Evolutionary conservation across 306 rosid species (phyloP).

Genomic region (Cucurbita moschata): DNA sequence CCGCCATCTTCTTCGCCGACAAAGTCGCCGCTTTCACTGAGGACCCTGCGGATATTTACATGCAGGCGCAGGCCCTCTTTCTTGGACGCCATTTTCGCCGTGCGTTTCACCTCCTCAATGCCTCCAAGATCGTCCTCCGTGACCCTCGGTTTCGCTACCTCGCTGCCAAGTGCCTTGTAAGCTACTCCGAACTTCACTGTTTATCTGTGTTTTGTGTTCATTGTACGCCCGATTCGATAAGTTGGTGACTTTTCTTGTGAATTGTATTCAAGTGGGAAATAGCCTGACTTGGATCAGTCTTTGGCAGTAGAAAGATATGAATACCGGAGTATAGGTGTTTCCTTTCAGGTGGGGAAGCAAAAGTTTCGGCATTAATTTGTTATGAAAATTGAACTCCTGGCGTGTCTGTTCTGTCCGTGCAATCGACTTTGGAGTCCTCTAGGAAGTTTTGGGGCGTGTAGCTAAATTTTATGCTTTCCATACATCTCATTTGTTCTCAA

Average conservation of each 20-base stretch:
- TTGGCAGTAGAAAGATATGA: background rate
- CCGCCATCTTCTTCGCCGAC: constrained; percentile 93
- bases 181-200: background rate
- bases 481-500: background rate
- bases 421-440: background rate
- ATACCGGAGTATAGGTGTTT: background rate
- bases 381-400: background rate
- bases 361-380: background rate
- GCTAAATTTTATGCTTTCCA: background rate
- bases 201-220: background rate
- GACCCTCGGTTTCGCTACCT: constrained; percentile 94
- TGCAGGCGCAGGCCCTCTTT: constrained; percentile 94
- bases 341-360: background rate
- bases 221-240: background rate
- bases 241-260: background rate
- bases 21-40: constrained; percentile 78
- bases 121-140: constrained; percentile 73
- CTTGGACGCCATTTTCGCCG: constrained; percentile 95
- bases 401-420: background rate
- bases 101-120: constrained; percentile 83
- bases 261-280: background rate
- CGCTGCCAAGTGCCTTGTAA: constrained; percentile 85
- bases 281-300: background rate
- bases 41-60: constrained; percentile 87
- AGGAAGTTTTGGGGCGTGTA: background rate